Percentiles rank a stretch among this genome's conserved stretches.
Evolutionary conservation across 2,329 filamentous ascomycete genomes (phyloP).

Genomic region (Calycina marina): DNA sequence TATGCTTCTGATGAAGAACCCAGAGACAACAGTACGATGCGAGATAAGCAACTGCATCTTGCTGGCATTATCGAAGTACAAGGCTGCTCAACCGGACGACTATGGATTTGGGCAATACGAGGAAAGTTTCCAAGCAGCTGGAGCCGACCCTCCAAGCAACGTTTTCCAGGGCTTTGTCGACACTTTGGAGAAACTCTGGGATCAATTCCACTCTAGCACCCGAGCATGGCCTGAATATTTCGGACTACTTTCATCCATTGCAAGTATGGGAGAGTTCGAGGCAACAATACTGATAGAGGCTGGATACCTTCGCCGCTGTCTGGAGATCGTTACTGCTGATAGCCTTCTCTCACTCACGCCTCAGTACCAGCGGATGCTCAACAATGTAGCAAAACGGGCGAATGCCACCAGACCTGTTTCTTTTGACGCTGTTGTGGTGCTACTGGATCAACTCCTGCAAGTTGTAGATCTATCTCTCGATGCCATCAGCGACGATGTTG

Average conservation of each 20-base stretch:
- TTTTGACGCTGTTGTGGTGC: conserved; percentile 36
- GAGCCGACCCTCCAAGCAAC: conserved; percentile 20
- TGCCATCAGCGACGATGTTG: conserved; percentile 26
- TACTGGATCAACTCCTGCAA: conserved; percentile 27
- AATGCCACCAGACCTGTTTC: conserved; percentile 33
- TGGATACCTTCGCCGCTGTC: conserved; percentile 38
- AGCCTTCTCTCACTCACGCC: conserved; percentile 11
- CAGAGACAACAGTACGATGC: conserved; percentile 39
- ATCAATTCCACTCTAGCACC: conserved; percentile 42
- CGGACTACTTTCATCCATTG: conserved; percentile 51
- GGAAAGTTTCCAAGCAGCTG: conserved; percentile 17
- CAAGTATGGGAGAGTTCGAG: conserved; percentile 44
- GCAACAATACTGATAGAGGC: conserved; percentile 42
- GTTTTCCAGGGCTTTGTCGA: conserved; percentile 21
- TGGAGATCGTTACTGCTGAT: conserved; percentile 22
- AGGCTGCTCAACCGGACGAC: conserved; percentile 28
- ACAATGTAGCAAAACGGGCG: conserved; percentile 34
- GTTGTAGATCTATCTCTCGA: conserved; percentile 14
- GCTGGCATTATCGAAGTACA: conserved; percentile 36
- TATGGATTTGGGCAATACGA: conserved; percentile 28
- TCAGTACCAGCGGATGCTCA: conserved; percentile 41
- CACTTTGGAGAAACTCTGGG: conserved; percentile 43
- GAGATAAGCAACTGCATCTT: conserved; percentile 37
- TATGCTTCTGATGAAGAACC: conserved; percentile 48
- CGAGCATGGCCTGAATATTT: conserved; percentile 70